Evolutionary conservation across 2,329 filamentous ascomycete species (phyloP), one percentile per base, ranked within the genome.

Genomic region (Alternaria solani): DNA sequence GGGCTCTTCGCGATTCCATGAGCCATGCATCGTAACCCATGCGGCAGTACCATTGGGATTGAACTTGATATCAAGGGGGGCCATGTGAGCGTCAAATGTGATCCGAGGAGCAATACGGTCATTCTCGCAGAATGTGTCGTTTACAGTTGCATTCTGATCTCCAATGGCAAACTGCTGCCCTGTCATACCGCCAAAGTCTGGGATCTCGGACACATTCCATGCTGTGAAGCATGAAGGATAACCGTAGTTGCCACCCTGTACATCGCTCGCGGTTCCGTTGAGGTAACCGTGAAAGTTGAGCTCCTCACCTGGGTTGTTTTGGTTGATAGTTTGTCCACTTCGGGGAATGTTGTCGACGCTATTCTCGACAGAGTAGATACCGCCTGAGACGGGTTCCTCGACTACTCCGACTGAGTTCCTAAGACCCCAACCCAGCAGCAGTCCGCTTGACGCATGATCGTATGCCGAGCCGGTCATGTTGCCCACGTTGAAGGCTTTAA

Each of bases 61-160:
- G 79, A 93, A 93, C 62, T 87, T 87, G 70, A 93, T 86, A 65
- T 92, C 89, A 1, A 93, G 80, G 0, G 91, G 91, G 0, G 91
- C 90, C 72, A 85, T 89, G 71, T 93, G 91, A 1, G 90, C 86
- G 51, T 84, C 79, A 71, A 89, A 87, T 0, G 86, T 86, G 28
- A 93, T 79, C 1, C 86, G 74, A 5, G 84, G 81, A 4, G 81
- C 72, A n/a, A 80, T 66, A 1, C 72, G 69, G 9, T 81, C 74
- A 2, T 76, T 63, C 12, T 74, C 70, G 68, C 84, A 86, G 26
- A 78, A 79, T 0, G 72, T 76, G 59, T 86, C 84, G 56, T 85
- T 85, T 61, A 82, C 73, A 9, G 80, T 83, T 23, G 66, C 68
- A 61, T 82, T 81, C 57, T 80, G 78, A 9, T 73, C 69, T 30